Evolutionary conservation across 805 yeast genomes (phyloP), one percentile per base, ranked within the genome.

Genomic region (Sugiyamaella marilandica): DNA sequence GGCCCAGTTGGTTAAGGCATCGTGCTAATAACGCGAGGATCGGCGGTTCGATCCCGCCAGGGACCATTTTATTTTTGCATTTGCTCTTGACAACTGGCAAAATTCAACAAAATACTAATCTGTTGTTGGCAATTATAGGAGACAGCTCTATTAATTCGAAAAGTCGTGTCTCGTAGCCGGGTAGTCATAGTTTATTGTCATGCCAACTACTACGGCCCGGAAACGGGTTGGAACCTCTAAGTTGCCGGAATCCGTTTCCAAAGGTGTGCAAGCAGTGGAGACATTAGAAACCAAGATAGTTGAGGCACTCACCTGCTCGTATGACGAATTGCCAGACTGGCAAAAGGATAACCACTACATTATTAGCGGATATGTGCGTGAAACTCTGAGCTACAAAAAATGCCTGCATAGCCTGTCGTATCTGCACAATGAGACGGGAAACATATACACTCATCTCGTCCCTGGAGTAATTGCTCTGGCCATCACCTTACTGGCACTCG

Each of bases 331-430:
- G 26, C 86, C 83, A 21, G 77, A 70, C 13, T 85, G 94, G 94
- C 90, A 84, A 62, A 73, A 77, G 54, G 94, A 86, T 62, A 86
- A 86, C 64, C 85, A 82, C 58, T 82, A 67, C 62, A 85, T 86
- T 45, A 64, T 71, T 39, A 70, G 81, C 0, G 89, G 89, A 3
- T 86, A 86, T 60, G 83, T 85, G 16, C 74, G 72, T 33, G 81
- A 78, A 51, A 79, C 87, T 0, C 59, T 65, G 33, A 78, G 84
- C 31, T 75, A 69, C 56, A 47, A 52, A 41, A 68, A 65, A 46
- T 80, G 85, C 53, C 52, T 81, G 14, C 58, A 69, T 37, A 77
- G 86, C 1, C 65, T 85, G 45, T 58, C 72, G 7, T 80, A 78
- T 58, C 57, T 82, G 41, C 89, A 85, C 67, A 86, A 86, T 59